A percentile compares a stretch with the other conserved stretches of the same genome.
Evolutionary conservation across 768 basidiomycete genomes (phyloP).

Genomic region (Termitomyces sp.): DNA sequence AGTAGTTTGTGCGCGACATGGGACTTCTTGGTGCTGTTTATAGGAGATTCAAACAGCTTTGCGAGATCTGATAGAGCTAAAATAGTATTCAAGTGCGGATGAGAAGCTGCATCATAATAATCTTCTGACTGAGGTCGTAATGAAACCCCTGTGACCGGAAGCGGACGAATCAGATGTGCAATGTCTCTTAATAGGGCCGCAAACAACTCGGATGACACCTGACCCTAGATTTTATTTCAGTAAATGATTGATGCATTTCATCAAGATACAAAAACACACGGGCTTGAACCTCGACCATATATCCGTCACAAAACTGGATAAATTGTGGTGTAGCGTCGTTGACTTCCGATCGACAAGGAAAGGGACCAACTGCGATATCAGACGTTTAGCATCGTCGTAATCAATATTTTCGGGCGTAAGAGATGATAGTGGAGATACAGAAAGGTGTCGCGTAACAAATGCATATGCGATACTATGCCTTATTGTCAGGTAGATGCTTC

Average conservation of each 20-base stretch:
- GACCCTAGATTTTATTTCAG: slow-evolving; percentile 19
- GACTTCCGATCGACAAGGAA: slow-evolving; percentile 62
- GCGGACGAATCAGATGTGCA: slow-evolving; percentile 45
- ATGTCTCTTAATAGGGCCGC: slow-evolving; percentile 53
- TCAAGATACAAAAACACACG: slow-evolving; percentile 22
- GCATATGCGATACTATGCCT: slow-evolving; percentile 57
- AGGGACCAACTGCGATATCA: slow-evolving; percentile 51
- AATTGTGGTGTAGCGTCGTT: slow-evolving; percentile 40
- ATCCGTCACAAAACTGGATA: slow-evolving; percentile 51
- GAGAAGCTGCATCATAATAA: slow-evolving; percentile 21
- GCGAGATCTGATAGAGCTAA: slow-evolving; percentile 53
- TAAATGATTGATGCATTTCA: background rate
- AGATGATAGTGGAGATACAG: slow-evolving; percentile 49
- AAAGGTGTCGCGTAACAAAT: slow-evolving; percentile 58
- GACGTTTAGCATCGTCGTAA: slow-evolving; percentile 34
- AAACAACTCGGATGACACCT: slow-evolving; percentile 36
- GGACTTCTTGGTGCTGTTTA: slow-evolving; percentile 14
- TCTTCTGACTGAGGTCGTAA: slow-evolving; percentile 9
- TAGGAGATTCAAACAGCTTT: slow-evolving; percentile 27
- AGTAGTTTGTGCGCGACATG: slow-evolving; percentile 54
- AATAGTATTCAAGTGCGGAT: slow-evolving; percentile 34
- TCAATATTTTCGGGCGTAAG: slow-evolving; percentile 35
- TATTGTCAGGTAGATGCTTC: slow-evolving; percentile 3
- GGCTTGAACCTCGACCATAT: slow-evolving; percentile 59
- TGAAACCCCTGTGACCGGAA: slow-evolving; percentile 23